A percentile compares a stretch with the other conserved stretches of the same genome.
These are phyloP conservation scores for Bimuria novae-zelandiae DNA, from an alignment of 2,329 filamentous ascomycete genomes.

Conservation along the genomic window DNA sequence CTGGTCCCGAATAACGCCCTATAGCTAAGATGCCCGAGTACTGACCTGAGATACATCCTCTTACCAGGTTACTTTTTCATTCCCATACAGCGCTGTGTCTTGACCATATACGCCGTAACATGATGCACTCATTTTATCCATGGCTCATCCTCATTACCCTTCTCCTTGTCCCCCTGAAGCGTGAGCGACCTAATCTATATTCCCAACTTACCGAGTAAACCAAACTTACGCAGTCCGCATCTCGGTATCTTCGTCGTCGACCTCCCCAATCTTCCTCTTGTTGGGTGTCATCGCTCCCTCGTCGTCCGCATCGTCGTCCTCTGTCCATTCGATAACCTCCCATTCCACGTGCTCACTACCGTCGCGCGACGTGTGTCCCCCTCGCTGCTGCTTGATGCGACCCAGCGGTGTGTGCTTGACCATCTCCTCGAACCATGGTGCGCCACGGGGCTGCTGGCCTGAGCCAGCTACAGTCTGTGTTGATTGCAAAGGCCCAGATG, in stretches of 20 bases:
- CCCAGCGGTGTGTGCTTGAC: slow-evolving; percentile 76
- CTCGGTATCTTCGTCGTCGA: slow-evolving; percentile 33
- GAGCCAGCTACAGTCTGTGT: slow-evolving; percentile 22
- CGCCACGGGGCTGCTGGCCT: slow-evolving; percentile 52
- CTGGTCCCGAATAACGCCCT: background rate
- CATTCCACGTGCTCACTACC: slow-evolving; percentile 73
- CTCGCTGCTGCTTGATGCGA: slow-evolving; percentile 65
- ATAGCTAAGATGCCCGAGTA: background rate
- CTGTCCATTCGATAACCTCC: slow-evolving; percentile 75
- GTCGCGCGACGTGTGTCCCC: slow-evolving; percentile 64
- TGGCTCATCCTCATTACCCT: slow-evolving; percentile 12
- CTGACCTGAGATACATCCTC: background rate
- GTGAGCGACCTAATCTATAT: slow-evolving; percentile 34
- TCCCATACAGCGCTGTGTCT: too few species aligned
- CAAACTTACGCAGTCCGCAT: slow-evolving; percentile 34
- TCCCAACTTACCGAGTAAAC: slow-evolving; percentile 4
- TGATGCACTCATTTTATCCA: background rate
- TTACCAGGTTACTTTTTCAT: background rate
- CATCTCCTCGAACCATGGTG: slow-evolving; percentile 86
- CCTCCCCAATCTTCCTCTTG: slow-evolving; percentile 44
- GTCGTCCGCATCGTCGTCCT: slow-evolving; percentile 46
- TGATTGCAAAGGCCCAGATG: slow-evolving; percentile 17
- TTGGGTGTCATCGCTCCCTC: slow-evolving; percentile 29
- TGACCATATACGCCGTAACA: background rate
- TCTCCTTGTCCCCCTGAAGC: slow-evolving; percentile 21